Percentiles rank a stretch among this genome's conserved stretches.
Evolutionary conservation across 1,284 basidiomycete genomes (phyloP).

Genomic region (Heterobasidion occidentale): DNA sequence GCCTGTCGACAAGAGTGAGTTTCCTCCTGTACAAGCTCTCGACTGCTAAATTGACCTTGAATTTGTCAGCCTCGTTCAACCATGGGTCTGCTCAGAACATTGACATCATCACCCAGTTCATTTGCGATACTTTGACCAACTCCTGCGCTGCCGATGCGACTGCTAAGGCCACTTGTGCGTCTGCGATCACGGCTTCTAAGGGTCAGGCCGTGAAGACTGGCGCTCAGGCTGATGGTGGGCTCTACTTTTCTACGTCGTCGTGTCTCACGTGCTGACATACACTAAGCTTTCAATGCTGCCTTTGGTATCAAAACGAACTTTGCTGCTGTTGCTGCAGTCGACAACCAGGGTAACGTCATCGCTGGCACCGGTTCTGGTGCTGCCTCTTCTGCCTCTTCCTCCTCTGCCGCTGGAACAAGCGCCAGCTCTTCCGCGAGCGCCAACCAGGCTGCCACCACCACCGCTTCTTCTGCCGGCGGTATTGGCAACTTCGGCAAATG

Average conservation of each 20-base stretch:
- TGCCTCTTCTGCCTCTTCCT: conserved; percentile 3
- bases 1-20: conserved; percentile 34
- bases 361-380: conserved; percentile 8
- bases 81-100: conserved; percentile 48
- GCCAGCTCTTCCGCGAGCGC: conserved; percentile 11
- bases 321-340: conserved; percentile 16
- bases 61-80: conserved; percentile 30
- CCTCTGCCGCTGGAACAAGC: conserved; percentile 14
- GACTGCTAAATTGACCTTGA: conserved; percentile 6
- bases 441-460: conserved; percentile 13
- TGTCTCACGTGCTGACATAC: not conserved
- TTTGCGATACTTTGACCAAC: conserved; percentile 47
- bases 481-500: conserved; percentile 20
- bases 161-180: conserved; percentile 40
- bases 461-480: conserved; percentile 10
- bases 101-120: conserved; percentile 45
- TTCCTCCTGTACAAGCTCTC: not conserved
- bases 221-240: conserved; percentile 36
- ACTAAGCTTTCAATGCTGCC: conserved; percentile 23
- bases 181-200: conserved; percentile 33
- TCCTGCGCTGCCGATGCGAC: conserved; percentile 41
- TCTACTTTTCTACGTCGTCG: no score
- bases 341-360: conserved; percentile 16
- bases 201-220: conserved; percentile 36
- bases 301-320: conserved; percentile 24